Conservation (phyloP, 1,139 yeast species). For the Sugiyamaella japonica region DNA sequence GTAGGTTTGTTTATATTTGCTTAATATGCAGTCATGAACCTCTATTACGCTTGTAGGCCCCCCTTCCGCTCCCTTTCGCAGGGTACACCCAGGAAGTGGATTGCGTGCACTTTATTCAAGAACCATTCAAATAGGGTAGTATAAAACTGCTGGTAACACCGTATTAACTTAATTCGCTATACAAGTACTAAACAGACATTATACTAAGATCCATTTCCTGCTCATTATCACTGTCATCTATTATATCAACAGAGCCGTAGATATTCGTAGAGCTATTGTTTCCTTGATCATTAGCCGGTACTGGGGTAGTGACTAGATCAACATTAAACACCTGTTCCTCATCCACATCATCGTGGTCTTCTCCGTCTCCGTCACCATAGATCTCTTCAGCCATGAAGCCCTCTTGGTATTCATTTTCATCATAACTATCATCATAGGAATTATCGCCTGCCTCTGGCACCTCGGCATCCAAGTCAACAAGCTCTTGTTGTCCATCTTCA, state of each 20-base stretch:
- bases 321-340: not conserved
- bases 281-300: no score
- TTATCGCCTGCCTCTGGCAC: conserved; percentile 28
- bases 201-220: conserved; percentile 12
- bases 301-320: not conserved
- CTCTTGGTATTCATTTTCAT: conserved; percentile 25
- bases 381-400: conserved; percentile 25
- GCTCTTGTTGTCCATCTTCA: conserved; percentile 4
- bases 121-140: no score
- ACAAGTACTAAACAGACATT: conserved; percentile 5
- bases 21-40: no score
- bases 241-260: not conserved
- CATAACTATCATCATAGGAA: conserved; percentile 25
- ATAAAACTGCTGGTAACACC: no score
- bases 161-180: no score
- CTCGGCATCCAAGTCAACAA: conserved; percentile 20
- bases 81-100: no score
- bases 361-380: conserved; percentile 21
- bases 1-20: no score
- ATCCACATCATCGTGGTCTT: conserved; percentile 8
- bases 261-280: not conserved
- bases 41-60: no score
- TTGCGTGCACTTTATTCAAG: no score
- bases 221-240: conserved; percentile 9
- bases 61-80: no score